Percentiles rank a stretch among this genome's conserved stretches.
These are phyloP conservation scores for Raphanus raphanistrum DNA, from an alignment of 345 rosid species.

Conservation along the genomic window DNA sequence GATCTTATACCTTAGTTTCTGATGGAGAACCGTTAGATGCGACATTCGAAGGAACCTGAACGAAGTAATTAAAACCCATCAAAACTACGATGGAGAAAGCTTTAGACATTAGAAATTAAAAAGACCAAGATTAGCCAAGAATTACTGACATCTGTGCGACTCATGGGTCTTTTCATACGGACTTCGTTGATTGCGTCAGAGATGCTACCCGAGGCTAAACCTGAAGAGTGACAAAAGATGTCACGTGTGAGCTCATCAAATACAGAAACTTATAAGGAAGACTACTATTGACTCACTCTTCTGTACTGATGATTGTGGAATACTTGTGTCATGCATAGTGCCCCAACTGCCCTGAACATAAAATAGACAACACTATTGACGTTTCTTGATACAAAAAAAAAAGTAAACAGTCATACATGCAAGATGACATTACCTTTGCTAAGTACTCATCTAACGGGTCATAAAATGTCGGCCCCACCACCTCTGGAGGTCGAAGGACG, in stretches of 20 bases:
- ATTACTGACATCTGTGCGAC: constrained; percentile 78
- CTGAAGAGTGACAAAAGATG: constrained; percentile 39
- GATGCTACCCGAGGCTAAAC: constrained; percentile 50
- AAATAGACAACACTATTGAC: constrained; percentile 35
- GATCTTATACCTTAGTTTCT: constrained; percentile 50
- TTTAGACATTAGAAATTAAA: not conserved
- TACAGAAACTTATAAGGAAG: constrained; percentile 15
- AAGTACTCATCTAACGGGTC: constrained; percentile 66
- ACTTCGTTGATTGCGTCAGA: constrained; percentile 63
- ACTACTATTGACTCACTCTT: constrained; percentile 23
- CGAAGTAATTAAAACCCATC: constrained; percentile 7
- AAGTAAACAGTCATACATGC: constrained; percentile 9
- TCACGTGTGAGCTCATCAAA: constrained; percentile 10
- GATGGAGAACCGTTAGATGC: constrained; percentile 50
- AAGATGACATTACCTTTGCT: constrained; percentile 63
- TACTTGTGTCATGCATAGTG: constrained; percentile 46
- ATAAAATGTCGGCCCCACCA: constrained; percentile 56
- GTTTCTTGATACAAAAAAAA: constrained; percentile 22
- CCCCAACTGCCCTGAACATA: constrained; percentile 68
- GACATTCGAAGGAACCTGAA: constrained; percentile 78
- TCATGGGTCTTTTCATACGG: constrained; percentile 77
- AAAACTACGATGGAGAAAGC: not conserved
- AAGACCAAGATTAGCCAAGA: constrained; percentile 5
- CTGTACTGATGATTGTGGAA: constrained; percentile 56
- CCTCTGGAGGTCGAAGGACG: constrained; percentile 90